phyloP scores from a whole-genome alignment of 2,329 filamentous ascomycete species.

The Calonectria pauciramosa region DNA sequence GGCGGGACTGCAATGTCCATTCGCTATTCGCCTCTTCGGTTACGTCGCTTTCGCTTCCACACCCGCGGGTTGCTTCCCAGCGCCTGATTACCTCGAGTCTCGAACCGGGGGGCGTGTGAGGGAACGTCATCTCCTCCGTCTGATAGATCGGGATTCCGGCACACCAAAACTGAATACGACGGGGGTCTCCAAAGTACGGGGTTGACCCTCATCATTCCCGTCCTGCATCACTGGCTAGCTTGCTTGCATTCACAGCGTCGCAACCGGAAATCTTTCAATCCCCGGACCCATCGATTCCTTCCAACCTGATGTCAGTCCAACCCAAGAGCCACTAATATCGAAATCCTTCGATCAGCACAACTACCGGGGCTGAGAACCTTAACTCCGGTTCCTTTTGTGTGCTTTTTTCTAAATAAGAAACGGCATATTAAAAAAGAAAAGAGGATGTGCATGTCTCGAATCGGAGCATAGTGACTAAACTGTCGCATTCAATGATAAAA shows the following conservation, averaged over 20 bases:
- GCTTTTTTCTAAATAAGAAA: neutral
- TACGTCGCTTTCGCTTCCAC: slow-evolving; percentile 22
- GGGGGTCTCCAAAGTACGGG: neutral
- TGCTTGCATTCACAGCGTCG: slow-evolving; percentile 1
- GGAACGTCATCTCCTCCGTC: neutral
- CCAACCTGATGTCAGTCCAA: neutral
- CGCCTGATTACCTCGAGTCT: slow-evolving; percentile 1
- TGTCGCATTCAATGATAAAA: neutral
- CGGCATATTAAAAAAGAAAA: neutral
- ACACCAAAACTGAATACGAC: neutral
- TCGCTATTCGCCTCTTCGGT: slow-evolving; percentile 14
- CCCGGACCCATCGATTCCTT: slow-evolving; percentile 1
- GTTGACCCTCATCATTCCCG: slow-evolving; percentile 6
- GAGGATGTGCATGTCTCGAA: neutral
- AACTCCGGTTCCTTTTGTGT: neutral
- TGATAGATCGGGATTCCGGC: slow-evolving; percentile 8
- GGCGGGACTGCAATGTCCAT: neutral
- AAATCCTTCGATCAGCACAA: neutral
- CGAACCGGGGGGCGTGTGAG: slow-evolving; percentile 7
- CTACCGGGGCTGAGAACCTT: slow-evolving; percentile 1
- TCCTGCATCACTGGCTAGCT: neutral
- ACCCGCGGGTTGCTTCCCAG: neutral
- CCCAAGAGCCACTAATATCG: neutral
- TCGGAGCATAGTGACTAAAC: neutral
- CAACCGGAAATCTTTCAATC: neutral